Evolutionary conservation across 495 filamentous ascomycete species (phyloP).

Genomic region (Penicillium maclennaniae): DNA sequence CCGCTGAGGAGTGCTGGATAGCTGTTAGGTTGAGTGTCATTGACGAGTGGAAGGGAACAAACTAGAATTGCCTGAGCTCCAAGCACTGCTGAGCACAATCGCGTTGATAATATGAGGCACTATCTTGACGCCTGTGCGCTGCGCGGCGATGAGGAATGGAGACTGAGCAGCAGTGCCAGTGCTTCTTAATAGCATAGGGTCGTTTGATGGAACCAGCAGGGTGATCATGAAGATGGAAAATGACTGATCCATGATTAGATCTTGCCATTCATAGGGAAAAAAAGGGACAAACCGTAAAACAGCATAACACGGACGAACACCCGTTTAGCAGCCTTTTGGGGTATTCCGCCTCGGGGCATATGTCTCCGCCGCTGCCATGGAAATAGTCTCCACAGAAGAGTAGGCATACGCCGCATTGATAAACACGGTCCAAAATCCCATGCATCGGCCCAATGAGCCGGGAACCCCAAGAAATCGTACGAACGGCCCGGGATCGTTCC

Average conservation of each 20-base stretch:
- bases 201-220: conserved; percentile 52
- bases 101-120: conserved; percentile 66
- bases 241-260: conserved; percentile 1
- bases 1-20: conserved; percentile 34
- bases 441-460: conserved; percentile 46
- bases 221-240: conserved; percentile 46
- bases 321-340: conserved; percentile 65
- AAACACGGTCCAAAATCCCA: conserved; percentile 66
- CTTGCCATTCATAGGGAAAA: background rate
- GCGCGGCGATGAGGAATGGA: conserved; percentile 50
- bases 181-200: conserved; percentile 39
- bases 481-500: conserved; percentile 17
- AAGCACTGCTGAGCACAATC: conserved; percentile 66
- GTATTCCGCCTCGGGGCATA: conserved; percentile 65
- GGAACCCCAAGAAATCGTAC: conserved; percentile 15
- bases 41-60: conserved; percentile 34
- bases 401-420: conserved; percentile 70
- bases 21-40: background rate
- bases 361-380: conserved; percentile 55
- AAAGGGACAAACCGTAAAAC: conserved; percentile 51
- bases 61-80: conserved; percentile 56
- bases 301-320: conserved; percentile 70
- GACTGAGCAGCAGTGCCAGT: conserved; percentile 47
- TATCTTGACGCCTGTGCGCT: conserved; percentile 47
- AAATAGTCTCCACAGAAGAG: conserved; percentile 66